These are phyloP conservation scores for Mycena maculata DNA, from an alignment of 768 basidiomycete species.

Conservation along the genomic window DNA sequence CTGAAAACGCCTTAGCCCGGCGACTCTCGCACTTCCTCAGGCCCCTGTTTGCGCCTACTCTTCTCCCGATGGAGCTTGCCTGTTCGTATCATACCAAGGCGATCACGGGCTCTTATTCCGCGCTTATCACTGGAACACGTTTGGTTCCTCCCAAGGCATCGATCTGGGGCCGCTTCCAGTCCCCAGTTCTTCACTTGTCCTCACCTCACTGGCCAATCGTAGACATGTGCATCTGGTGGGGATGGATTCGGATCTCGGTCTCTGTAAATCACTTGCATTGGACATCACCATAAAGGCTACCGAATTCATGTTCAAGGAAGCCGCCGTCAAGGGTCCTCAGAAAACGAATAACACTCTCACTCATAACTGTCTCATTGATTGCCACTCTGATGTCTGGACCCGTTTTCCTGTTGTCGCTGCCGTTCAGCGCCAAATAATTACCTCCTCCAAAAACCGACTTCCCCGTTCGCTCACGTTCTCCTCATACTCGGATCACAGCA, in stretches of 20 bases:
- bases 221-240: constrained; percentile 57
- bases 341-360: constrained; percentile 35
- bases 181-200: constrained; percentile 31
- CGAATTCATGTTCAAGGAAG: constrained; percentile 65
- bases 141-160: constrained; percentile 61
- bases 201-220: constrained; percentile 58
- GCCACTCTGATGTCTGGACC: constrained; percentile 67
- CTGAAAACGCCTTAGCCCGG: constrained; percentile 49
- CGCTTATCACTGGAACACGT: constrained; percentile 67
- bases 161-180: constrained; percentile 44
- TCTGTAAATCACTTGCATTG: constrained; percentile 56
- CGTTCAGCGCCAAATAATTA: constrained; percentile 57
- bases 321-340: constrained; percentile 39
- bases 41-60: constrained; percentile 51
- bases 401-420: constrained; percentile 69
- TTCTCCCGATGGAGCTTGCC: constrained; percentile 66
- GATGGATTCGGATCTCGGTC: constrained; percentile 34
- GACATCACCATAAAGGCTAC: constrained; percentile 66
- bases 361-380: constrained; percentile 65
- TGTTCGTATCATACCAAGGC: constrained; percentile 48
- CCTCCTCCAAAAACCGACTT: constrained; percentile 46
- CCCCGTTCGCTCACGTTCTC: constrained; percentile 56
- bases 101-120: constrained; percentile 40
- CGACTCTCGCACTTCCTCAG: constrained; percentile 51
- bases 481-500: constrained; percentile 46